Conservation (phyloP, 1,284 basidiomycete species). For the Heliocybe sulcata region DNA sequence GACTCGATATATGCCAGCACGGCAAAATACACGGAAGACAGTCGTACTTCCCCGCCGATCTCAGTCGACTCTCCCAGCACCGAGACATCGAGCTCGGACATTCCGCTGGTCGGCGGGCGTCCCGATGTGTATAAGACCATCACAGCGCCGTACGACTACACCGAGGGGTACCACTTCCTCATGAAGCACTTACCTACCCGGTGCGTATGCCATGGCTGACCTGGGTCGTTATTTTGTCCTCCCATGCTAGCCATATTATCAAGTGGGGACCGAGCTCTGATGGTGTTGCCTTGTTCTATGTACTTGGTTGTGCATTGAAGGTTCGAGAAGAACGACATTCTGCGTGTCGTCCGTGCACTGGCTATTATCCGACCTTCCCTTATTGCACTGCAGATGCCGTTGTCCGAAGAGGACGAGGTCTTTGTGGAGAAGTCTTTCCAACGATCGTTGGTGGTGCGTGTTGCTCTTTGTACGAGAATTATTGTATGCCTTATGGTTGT, state of each 20-base stretch:
- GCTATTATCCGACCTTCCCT: constrained; percentile 93
- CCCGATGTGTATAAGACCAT: constrained; percentile 61
- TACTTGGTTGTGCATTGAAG: constrained; percentile 33
- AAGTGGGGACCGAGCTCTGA: constrained; percentile 34
- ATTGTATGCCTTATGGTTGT: constrained; percentile 5
- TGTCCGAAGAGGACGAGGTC: constrained; percentile 88
- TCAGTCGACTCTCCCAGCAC: constrained; percentile 2
- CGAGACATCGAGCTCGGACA: not conserved
- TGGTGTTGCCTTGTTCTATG: constrained; percentile 13
- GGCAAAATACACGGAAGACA: not conserved
- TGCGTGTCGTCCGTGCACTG: constrained; percentile 90
- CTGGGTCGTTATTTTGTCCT: constrained; percentile 20
- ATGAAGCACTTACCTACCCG: constrained; percentile 87
- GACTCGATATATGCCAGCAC: not conserved
- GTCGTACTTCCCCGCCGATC: not conserved
- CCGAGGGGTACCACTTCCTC: constrained; percentile 88
- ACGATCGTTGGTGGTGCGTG: constrained; percentile 78
- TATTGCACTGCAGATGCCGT: constrained; percentile 94
- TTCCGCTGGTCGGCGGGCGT: not conserved
- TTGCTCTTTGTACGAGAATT: constrained; percentile 7
- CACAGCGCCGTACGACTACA: constrained; percentile 85
- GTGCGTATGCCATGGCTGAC: constrained; percentile 37
- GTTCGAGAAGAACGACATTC: constrained; percentile 93
- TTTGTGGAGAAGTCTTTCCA: constrained; percentile 97
- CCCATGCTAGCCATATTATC: constrained; percentile 28